Evolutionary conservation across 2,329 filamentous ascomycete species (phyloP), one percentile per base, ranked within the genome.

Genomic region (Shiraia bambusicola): DNA sequence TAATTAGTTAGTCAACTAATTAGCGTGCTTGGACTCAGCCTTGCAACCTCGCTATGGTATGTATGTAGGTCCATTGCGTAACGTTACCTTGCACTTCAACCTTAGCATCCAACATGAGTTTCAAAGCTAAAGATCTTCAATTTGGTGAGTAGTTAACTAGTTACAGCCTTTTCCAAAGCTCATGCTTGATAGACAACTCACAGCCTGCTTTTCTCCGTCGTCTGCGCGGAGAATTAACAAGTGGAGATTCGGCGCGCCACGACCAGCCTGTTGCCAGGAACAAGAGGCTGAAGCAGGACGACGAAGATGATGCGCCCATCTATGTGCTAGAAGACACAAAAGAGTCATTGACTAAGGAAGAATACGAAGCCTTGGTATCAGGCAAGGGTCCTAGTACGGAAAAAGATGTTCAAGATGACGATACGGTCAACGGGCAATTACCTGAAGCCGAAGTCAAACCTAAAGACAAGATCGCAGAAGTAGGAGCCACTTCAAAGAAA

Each of bases 251-350:
- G 36, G 70, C 69, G 44, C 69, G 71, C 33, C 73, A 74, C 59
- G 74, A 74, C 47, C 64, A 65, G 4, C 67, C 66, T 8, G 56
- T 73, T 15, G 68, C 72, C 9, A 68, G 74, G 36, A 73, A 73
- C 33, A 74, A 69, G 54, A 56, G 63, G 16, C 41, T 79, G 58
- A 57, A 66, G 49, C 12, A 80, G 73, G 45, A 84, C 53, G 83
- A 89, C 46, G 86, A 85, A 10, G 87, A 92, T 54, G 87, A 92
- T 64, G 84, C 77, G 35, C 88, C 88, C 0, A 76, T 88, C 0
- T 82, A 88, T 37, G 81, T 93, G 3, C 80, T 92, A 52, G 87
- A 89, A 61, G 75, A 79, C 4, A 86, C 82, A 35, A 85, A 88
- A 40, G 77, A 84, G 22, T 77, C 84, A 33, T 67, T 70, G 53